A percentile compares a stretch with the other conserved stretches of the same genome.
These are phyloP conservation scores for Trichoderma arundinaceum DNA, from an alignment of 2,329 filamentous ascomycete species.

Conservation along the genomic window DNA sequence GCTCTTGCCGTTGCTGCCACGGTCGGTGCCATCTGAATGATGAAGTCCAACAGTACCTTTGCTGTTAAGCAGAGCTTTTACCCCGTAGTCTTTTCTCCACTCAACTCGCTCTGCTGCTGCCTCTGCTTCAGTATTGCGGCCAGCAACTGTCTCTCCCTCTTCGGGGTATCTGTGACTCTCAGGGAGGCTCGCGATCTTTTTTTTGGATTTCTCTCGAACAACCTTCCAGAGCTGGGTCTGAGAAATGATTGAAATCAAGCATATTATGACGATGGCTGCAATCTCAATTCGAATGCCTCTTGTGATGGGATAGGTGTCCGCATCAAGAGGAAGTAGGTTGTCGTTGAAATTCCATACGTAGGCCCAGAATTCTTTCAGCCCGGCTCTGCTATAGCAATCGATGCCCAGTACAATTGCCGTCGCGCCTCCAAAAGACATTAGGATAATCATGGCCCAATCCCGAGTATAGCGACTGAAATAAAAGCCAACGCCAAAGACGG, in stretches of 20 bases:
- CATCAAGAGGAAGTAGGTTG: conserved; percentile 76
- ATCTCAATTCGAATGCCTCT: conserved; percentile 86
- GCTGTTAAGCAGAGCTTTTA: conserved; percentile 52
- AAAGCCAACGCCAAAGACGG: conserved; percentile 69
- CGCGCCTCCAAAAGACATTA: conserved; percentile 80
- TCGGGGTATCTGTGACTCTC: conserved; percentile 61
- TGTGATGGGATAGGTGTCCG: conserved; percentile 81
- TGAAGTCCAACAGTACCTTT: conserved; percentile 48
- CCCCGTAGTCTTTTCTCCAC: conserved; percentile 82
- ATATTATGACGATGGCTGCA: conserved; percentile 76
- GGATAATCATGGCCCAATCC: conserved; percentile 75
- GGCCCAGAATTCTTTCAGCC: conserved; percentile 94
- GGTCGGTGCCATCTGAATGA: conserved; percentile 59
- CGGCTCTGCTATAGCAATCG: conserved; percentile 88
- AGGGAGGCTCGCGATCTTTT: conserved; percentile 56
- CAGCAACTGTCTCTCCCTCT: conserved; percentile 71
- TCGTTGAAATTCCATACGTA: conserved; percentile 87
- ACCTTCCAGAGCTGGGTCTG: conserved; percentile 88
- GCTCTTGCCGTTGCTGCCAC: conserved; percentile 54
- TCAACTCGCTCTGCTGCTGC: conserved; percentile 65
- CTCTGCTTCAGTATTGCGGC: conserved; percentile 66
- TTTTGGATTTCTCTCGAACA: conserved; percentile 66
- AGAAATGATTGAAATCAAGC: conserved; percentile 76
- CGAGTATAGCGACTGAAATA: conserved; percentile 82
- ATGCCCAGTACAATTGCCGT: conserved; percentile 82